Evolutionary conservation across 192 early-diverging fungal species (phyloP), one percentile per base, ranked within the genome.

Genomic region (Coemansia erecta): DNA sequence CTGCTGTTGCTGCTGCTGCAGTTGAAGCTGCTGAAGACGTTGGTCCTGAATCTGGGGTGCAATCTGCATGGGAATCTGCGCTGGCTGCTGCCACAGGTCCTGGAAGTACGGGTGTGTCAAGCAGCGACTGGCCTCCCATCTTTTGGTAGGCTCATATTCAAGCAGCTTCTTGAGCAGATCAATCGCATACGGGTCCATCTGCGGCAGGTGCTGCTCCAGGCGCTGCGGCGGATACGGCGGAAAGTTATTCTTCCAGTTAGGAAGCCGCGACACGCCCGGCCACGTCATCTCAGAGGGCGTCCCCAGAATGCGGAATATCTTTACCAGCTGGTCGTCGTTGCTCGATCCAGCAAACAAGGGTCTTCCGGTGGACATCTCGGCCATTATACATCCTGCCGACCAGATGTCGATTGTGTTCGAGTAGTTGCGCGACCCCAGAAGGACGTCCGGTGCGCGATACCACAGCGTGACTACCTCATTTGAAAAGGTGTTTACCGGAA

Each of bases 401-500:
- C 96, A 98, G 26, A 98, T 95, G 64, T 98, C 96, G 60, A 98
- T 97, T 19, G 93, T 92, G 9, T 90, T 97, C 15, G 89, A 86
- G 79, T 98, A 98, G 66, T 89, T 91, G 55, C 92, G 85, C 42
- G 94, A 97, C 13, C 96, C 96, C 31, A 98, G 83, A 12, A 98
- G 82, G n/a, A 98, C 93, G 74, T 98, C 95, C 1, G 94, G 95
- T 14, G 95, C 92, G 46, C 96, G 86, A 67, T 98, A 98, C 96
- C 96, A 98, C 37, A 98, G 84, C 11, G 96, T 98, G 28, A 98
- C 96, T 18, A 98, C 96, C 74, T 98, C 96, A 75, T 97, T 95
- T 19, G 93, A 94, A 65, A 94, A 98, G 22, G 95, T 94, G 70
- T 94, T 89, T 56, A 93, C 90, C 12, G 91, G 90, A 58, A 92